A percentile compares a stretch with the other conserved stretches of the same genome.
Conservation (phyloP, 441 rosid species). For the Aquilaria agallochum region DNA sequence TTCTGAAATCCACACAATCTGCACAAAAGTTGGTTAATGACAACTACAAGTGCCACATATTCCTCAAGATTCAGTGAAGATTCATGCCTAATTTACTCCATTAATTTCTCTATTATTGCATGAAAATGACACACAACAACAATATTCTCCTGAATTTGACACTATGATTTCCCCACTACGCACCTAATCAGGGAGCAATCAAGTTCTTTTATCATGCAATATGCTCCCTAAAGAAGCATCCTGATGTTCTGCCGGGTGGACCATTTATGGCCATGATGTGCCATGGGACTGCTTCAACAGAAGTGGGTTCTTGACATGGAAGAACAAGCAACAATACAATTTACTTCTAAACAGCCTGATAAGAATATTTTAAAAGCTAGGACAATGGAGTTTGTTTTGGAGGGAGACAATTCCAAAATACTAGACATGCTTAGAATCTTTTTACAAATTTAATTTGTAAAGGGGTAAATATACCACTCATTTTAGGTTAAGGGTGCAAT, state of each 20-base stretch:
- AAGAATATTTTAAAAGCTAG: conserved; percentile 21
- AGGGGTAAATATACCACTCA: no score
- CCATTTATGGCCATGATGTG: conserved; percentile 10
- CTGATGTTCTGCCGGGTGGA: not conserved
- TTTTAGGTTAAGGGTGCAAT: no score
- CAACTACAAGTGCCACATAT: no score
- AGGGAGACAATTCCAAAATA: not conserved
- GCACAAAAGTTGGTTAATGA: no score
- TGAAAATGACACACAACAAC: no score
- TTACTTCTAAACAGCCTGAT: conserved; percentile 4
- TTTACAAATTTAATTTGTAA: not conserved
- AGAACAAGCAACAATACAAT: conserved; percentile 6
- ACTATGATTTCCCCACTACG: not conserved
- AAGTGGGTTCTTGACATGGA: conserved; percentile 17
- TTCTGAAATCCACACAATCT: no score
- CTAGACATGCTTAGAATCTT: not conserved
- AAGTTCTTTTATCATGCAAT: not conserved
- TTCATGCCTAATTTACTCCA: no score
- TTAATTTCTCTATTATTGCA: no score
- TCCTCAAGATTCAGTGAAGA: no score
- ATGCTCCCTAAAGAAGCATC: not conserved
- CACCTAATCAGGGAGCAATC: not conserved
- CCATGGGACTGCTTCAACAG: conserved; percentile 17
- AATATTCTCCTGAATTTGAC: conserved; percentile 3
- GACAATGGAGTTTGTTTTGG: not conserved